These are phyloP conservation scores for Imleria badia DNA, from an alignment of 768 basidiomycete species.

Conservation along the genomic window DNA sequence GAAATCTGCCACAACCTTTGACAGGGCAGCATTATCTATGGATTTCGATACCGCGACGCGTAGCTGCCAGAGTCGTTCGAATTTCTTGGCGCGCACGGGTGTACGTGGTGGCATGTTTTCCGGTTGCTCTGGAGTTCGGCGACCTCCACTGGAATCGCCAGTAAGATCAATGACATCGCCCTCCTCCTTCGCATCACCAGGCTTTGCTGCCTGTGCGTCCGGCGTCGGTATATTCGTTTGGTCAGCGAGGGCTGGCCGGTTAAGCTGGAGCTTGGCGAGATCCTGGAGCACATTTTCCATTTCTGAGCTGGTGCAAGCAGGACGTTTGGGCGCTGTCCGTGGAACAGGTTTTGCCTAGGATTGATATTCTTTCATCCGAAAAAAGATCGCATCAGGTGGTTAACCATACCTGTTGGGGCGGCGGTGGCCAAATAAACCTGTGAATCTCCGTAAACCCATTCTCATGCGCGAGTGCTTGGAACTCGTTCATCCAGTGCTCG, in stretches of 20 bases:
- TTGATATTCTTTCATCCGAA: not conserved
- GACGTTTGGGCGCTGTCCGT: slow-evolving; percentile 14
- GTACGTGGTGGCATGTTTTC: slow-evolving; percentile 29
- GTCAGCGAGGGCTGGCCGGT: slow-evolving; percentile 50
- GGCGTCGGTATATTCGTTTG: slow-evolving; percentile 40
- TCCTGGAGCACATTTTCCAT: slow-evolving; percentile 58
- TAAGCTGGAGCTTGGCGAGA: slow-evolving; percentile 58
- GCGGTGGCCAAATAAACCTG: slow-evolving; percentile 73
- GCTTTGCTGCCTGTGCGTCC: slow-evolving; percentile 35
- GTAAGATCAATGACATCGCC: slow-evolving; percentile 49
- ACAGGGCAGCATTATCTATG: slow-evolving; percentile 54
- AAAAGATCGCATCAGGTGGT: not conserved
- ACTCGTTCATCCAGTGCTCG: slow-evolving; percentile 59
- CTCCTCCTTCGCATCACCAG: slow-evolving; percentile 19
- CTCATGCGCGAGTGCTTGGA: slow-evolving; percentile 58
- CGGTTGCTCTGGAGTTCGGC: slow-evolving; percentile 16
- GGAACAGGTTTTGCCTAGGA: slow-evolving; percentile 32
- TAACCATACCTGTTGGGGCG: slow-evolving; percentile 34
- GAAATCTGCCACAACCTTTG: slow-evolving; percentile 58
- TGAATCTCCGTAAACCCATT: slow-evolving; percentile 58
- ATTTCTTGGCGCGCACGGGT: slow-evolving; percentile 39
- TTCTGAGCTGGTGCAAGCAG: slow-evolving; percentile 37
- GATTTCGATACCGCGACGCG: slow-evolving; percentile 43
- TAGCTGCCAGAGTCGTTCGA: slow-evolving; percentile 50
- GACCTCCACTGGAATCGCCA: slow-evolving; percentile 35